phyloP scores from a whole-genome alignment of 129 eudicot species.

The Dittrichia graveolens region DNA sequence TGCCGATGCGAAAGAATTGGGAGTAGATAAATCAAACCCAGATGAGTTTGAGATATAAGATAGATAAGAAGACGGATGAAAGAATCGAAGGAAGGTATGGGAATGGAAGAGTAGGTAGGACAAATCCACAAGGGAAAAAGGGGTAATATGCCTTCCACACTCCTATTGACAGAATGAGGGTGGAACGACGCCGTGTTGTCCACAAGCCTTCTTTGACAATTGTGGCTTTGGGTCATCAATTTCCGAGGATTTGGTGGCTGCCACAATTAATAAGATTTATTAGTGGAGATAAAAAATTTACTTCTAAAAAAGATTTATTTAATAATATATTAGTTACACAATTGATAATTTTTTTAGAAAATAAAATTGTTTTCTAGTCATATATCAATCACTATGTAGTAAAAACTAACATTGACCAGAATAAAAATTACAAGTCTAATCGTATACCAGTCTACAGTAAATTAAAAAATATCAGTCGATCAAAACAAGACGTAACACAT shows the following conservation, averaged over 20 bases:
- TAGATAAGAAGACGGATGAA: slow-evolving; percentile 13
- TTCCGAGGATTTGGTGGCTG: slow-evolving; percentile 32
- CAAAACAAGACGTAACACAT: too few species aligned
- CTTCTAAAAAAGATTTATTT: slow-evolving; percentile 4
- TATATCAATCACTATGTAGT: too few species aligned
- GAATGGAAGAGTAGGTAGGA: slow-evolving; percentile 22
- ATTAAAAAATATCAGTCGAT: too few species aligned
- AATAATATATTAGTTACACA: too few species aligned
- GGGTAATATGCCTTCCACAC: slow-evolving; percentile 43
- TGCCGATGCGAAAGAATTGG: slow-evolving; percentile 35
- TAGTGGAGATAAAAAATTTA: background rate
- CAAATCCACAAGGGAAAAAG: background rate
- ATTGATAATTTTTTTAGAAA: too few species aligned
- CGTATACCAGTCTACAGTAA: too few species aligned
- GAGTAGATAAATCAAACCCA: slow-evolving; percentile 12
- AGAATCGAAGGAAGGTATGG: slow-evolving; percentile 15
- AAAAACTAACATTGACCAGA: too few species aligned
- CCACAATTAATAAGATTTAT: slow-evolving; percentile 24
- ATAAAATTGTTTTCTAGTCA: too few species aligned
- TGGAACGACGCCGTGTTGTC: slow-evolving; percentile 29
- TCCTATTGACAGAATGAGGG: slow-evolving; percentile 8
- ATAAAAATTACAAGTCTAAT: too few species aligned
- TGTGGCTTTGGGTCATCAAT: background rate
- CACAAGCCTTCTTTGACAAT: slow-evolving; percentile 36
- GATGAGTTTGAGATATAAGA: slow-evolving; percentile 22